Evolutionary conservation across 2,329 filamentous ascomycete genomes (phyloP).

Genomic region (Periconia sp.): DNA sequence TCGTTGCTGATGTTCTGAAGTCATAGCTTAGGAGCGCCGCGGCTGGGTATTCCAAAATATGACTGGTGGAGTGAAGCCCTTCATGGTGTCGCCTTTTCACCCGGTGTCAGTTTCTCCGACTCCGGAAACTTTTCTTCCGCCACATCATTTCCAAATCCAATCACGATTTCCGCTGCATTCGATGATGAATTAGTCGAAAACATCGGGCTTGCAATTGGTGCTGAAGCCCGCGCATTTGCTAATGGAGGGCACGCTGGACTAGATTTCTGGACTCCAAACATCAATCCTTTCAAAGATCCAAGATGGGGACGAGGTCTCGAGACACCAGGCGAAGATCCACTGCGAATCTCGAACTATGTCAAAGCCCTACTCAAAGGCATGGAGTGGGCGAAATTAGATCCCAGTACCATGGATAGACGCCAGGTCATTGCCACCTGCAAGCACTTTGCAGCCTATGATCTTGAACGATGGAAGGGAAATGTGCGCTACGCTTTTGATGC

Average conservation of each 20-base stretch:
- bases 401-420: constrained; percentile 21
- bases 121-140: constrained; percentile 62
- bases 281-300: constrained; percentile 69
- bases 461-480: constrained; percentile 37
- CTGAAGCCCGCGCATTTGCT: constrained; percentile 69
- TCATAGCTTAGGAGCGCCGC: constrained; percentile 49
- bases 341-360: constrained; percentile 56
- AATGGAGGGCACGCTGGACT: constrained; percentile 62
- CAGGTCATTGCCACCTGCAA: constrained; percentile 55
- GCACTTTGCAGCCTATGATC: constrained; percentile 48
- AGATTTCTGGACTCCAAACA: constrained; percentile 70
- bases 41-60: constrained; percentile 5
- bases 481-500: constrained; percentile 60
- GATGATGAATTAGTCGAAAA: constrained; percentile 66
- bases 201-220: constrained; percentile 63
- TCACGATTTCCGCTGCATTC: constrained; percentile 67
- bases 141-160: constrained; percentile 70
- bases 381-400: too few relatives aligned
- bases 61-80: constrained; percentile 62
- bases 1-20: constrained; percentile 34
- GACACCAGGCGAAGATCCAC: constrained; percentile 65
- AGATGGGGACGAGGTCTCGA: constrained; percentile 65
- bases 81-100: constrained; percentile 64
- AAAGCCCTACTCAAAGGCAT: constrained; percentile 33
- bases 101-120: constrained; percentile 59